Percentiles rank a stretch among this genome's conserved stretches.
phyloP scores from a whole-genome alignment of 208 protist genomes.

The Acanthamoeba comandoni region DNA sequence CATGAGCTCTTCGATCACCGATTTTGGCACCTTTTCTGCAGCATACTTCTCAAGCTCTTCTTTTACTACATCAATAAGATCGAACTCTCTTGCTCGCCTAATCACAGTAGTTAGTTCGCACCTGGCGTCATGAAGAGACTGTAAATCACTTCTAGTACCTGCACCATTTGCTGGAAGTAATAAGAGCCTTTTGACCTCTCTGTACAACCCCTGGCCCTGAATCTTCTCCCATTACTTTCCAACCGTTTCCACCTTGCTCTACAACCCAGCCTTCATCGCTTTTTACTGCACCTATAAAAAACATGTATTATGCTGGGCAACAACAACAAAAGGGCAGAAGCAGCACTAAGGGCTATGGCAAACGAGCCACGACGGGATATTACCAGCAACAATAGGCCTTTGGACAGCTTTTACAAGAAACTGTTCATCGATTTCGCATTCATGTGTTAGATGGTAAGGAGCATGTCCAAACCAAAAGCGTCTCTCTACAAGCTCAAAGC shows the following conservation, averaged over 20 bases:
- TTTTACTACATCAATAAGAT: neutral
- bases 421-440: slow-evolving; percentile 4
- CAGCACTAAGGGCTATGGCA: neutral
- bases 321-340: slow-evolving; percentile 1
- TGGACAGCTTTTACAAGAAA: neutral
- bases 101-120: too few relatives aligned
- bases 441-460: neutral
- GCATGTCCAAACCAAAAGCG: slow-evolving; percentile 52
- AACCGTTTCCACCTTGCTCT: slow-evolving; percentile 52
- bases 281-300: neutral
- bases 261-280: slow-evolving; percentile 56
- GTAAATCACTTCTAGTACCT: neutral
- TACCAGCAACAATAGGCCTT: neutral
- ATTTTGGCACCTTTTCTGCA: too few relatives aligned
- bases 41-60: too few relatives aligned
- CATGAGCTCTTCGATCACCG: too few relatives aligned
- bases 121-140: too few relatives aligned
- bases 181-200: slow-evolving; percentile 5
- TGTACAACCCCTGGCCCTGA: slow-evolving; percentile 14
- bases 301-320: neutral
- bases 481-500: slow-evolving; percentile 44
- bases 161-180: slow-evolving; percentile 29
- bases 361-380: neutral
- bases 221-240: slow-evolving; percentile 23
- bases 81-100: slow-evolving; percentile 59